Evolutionary conservation across 2,329 filamentous ascomycete species (phyloP).

Genomic region (Juglanconis oblonga): DNA sequence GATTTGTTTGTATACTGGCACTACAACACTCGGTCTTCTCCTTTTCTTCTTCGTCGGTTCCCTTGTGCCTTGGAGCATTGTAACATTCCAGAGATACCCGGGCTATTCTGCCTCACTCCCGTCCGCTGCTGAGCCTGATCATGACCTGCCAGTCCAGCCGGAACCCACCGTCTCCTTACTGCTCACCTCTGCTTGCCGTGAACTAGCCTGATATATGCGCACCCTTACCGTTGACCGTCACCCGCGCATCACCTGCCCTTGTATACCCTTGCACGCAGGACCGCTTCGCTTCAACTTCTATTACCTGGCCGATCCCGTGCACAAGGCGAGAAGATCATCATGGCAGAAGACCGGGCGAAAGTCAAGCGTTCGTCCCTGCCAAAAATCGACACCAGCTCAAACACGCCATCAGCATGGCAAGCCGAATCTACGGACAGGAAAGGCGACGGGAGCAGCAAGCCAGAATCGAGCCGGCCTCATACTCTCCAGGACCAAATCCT

Average conservation of each 20-base stretch:
- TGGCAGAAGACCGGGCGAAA: slow-evolving; percentile 14
- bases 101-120: neutral
- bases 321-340: neutral
- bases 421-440: neutral
- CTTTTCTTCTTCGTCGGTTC: slow-evolving; percentile 3
- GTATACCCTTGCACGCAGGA: neutral
- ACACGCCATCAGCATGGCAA: neutral
- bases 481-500: slow-evolving; percentile 17
- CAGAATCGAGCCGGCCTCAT: slow-evolving; percentile 2
- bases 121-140: neutral
- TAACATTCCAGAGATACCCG: slow-evolving; percentile 15
- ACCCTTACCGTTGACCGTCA: neutral
- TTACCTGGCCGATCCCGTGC: neutral
- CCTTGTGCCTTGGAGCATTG: slow-evolving; percentile 1
- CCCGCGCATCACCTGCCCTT: neutral
- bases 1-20: neutral
- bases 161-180: neutral
- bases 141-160: slow-evolving; percentile 11
- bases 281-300: neutral
- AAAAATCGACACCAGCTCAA: slow-evolving; percentile 9
- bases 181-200: neutral
- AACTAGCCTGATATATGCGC: neutral
- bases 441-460: neutral
- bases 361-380: slow-evolving; percentile 13
- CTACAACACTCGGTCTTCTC: slow-evolving; percentile 1